Evolutionary conservation across 75 land plant species (phyloP), one percentile per base, ranked within the genome.

Genomic region (Larix kaempferi): DNA sequence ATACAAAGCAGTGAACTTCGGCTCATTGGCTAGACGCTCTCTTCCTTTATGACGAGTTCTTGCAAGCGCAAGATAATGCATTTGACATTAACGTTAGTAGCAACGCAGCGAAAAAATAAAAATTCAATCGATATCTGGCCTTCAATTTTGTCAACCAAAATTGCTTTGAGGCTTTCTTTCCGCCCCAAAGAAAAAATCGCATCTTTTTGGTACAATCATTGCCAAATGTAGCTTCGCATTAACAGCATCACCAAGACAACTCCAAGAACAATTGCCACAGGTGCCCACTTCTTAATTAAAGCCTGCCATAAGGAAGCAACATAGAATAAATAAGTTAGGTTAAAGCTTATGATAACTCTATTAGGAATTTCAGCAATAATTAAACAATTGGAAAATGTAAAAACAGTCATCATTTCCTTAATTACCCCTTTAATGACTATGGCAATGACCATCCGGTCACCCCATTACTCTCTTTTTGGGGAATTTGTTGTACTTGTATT

Each of bases 271-370:
- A 97, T 88, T 12, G 93, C 98, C 29, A 94, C 91, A 60, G 99
- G 99, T 13, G 99, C 98, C 93, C 93, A 97, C 75, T 94, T 94
- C 72, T 89, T 76, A 56, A 97, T 94, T 80, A 97, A 80, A 61
- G 99, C 99, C 99, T 97, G 81, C 77, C 77, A 33, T 39, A 4
- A 27, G n/a, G 44, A 41, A 69, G 41, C 52, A 69, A 69, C n/a
- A 39, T 6, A 41, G 3, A 35, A 37, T 67, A 15, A 66, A 67
- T 67, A 67, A 67, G 44, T 17, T 6, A 67, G 16, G n/a, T 10
- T 5, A 67, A 29, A 35, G 4, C 37, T 67, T 67, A 5, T 4
- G 41, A 39, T 39, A 39, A 39, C 41, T 39, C 41, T 39, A 4
- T 39, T 39, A 39, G n/a, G 44, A 67, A 67, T 19, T 37, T 6